Base-by-base conservation (phyloP, 2,329 filamentous ascomycete genomes). In the Phialophora tarda region DNA sequence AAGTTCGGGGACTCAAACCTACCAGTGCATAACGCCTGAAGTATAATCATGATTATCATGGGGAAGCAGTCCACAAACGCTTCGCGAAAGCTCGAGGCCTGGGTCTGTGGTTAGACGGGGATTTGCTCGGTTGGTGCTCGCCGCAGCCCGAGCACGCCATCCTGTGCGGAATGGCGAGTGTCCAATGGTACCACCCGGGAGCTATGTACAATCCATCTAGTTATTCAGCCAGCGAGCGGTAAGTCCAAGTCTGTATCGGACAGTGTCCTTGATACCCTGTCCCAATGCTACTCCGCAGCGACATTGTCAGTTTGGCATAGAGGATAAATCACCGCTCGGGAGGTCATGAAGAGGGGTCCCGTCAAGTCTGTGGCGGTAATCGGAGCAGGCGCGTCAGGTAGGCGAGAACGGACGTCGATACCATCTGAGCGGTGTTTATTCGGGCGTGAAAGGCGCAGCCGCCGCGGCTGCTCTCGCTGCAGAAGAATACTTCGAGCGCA, bases 401-500 rank as follows among this genome's bases (percentile, higher is more conserved):
- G 53, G 41, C 38, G 17, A 30, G 23, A 28, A 28, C 17, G 21
- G 24, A 26, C 5, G 6, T n/a, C 51, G 12, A 4, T 11, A 28
- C 23, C 7, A 32, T 24, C 7, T 17, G 47, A 7, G n/a, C 8
- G 26, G 38, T 14, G 32, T 51, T 55, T 34, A 51, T 21, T 34
- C n/a, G 8, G 7, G 17, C n/a, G 12, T 60, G 34, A 47, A 21
- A 78, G 76, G 77, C 50, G 76, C 76, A 2, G 74, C 73, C 11
- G 69, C 75, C 17, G 76, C 77, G 3, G 75, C 75, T 55, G 77
- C 77, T 32, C 73, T 78, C 26, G 68, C 72, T n/a, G 71, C 77
- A 30, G 77, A 78, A 63, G 72, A 75, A 38, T 70, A 66, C 58
- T 78, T 77, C 61, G 73, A 75, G 51, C 69, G 60, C 2, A 77